Evolutionary conservation across 148 eudicot species (phyloP).

Genomic region (Vaccinium corymbosum): DNA sequence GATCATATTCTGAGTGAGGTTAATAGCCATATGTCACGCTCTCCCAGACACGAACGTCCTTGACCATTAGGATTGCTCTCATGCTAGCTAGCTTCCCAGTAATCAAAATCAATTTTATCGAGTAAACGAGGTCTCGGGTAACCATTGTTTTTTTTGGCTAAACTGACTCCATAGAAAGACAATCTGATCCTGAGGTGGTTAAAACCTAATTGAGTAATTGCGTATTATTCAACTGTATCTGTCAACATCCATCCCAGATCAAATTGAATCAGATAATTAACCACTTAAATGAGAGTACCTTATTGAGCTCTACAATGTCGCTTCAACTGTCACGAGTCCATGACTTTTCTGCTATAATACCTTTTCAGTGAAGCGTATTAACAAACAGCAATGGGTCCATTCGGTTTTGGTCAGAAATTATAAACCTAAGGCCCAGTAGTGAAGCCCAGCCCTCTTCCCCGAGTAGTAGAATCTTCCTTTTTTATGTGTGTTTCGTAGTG

Average conservation of each 20-base stretch:
- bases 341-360: slow-evolving; percentile 30
- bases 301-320: slow-evolving; percentile 65
- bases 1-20: background rate
- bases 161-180: background rate
- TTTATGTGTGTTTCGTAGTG: no score
- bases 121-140: background rate
- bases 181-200: background rate
- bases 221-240: background rate
- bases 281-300: slow-evolving; percentile 29
- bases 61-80: background rate
- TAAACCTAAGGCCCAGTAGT: no score
- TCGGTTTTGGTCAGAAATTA: no score
- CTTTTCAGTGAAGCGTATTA: slow-evolving; percentile 25
- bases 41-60: background rate
- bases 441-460: no score
- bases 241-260: background rate
- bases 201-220: background rate
- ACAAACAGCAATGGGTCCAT: no score
- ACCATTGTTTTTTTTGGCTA: background rate
- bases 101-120: background rate
- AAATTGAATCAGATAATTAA: background rate
- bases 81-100: background rate
- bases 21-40: background rate
- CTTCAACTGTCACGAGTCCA: slow-evolving; percentile 31
- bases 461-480: no score